phyloP scores from a whole-genome alignment of 495 filamentous ascomycete species.

The Annulohypoxylon moriforme region DNA sequence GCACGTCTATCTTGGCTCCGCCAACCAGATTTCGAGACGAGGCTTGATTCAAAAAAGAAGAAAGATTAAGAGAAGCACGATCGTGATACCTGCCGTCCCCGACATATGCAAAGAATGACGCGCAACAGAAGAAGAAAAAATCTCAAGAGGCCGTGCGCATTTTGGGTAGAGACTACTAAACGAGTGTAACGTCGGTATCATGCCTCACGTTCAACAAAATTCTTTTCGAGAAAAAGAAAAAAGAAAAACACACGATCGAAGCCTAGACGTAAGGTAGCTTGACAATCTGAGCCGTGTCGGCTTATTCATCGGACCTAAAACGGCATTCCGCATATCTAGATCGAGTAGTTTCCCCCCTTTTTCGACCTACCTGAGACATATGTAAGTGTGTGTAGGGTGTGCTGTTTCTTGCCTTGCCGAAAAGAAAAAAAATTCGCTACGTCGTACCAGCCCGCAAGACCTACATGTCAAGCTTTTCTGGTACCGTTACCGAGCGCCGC shows the following conservation, averaged over 20 bases:
- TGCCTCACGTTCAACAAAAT: conserved; percentile 28
- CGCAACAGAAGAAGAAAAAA: conserved; percentile 16
- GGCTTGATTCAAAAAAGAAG: conserved; percentile 10
- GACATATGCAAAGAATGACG: conserved; percentile 32
- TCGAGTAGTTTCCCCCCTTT: conserved; percentile 12
- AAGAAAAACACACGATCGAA: conserved; percentile 22
- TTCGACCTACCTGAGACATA: background rate
- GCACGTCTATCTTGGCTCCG: conserved; percentile 13
- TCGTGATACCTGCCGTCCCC: conserved; percentile 34
- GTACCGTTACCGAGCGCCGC: conserved; percentile 40
- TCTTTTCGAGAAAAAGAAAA: conserved; percentile 10
- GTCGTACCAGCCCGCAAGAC: conserved; percentile 32
- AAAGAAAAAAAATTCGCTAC: conserved; percentile 11
- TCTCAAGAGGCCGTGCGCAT: conserved; percentile 25
- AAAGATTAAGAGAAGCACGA: conserved; percentile 10
- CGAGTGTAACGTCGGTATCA: conserved; percentile 43
- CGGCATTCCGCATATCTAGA: conserved; percentile 34
- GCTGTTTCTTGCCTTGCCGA: conserved; percentile 2
- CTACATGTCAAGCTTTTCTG: conserved; percentile 43
- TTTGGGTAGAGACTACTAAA: conserved; percentile 28
- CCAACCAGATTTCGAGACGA: conserved; percentile 31
- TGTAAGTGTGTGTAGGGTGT: background rate
- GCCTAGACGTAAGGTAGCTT: conserved; percentile 5
- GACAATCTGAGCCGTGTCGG: conserved; percentile 12
- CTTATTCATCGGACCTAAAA: conserved; percentile 26